A percentile compares a stretch with the other conserved stretches of the same genome.
Conservation (phyloP, 495 filamentous ascomycete genomes). For the Annulohypoxylon nitens region DNA sequence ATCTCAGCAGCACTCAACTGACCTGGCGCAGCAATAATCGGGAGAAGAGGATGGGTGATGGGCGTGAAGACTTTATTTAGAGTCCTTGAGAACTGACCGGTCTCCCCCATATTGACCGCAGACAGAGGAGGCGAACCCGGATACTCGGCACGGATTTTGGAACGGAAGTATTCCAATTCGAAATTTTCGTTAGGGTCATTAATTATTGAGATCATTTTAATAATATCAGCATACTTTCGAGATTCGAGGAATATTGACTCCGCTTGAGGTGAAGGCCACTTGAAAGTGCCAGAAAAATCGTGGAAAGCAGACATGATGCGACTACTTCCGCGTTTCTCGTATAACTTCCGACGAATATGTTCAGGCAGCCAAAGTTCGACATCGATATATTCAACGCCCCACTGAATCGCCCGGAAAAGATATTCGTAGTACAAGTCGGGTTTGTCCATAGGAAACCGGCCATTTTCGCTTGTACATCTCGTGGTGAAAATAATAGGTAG, state of each 20-base stretch:
- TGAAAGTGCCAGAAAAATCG: conserved; percentile 85
- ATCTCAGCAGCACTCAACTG: conserved; percentile 87
- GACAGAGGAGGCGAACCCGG: conserved; percentile 76
- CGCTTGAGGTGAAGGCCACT: conserved; percentile 79
- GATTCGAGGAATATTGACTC: conserved; percentile 76
- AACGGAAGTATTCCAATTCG: conserved; percentile 88
- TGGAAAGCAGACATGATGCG: conserved; percentile 89
- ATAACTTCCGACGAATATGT: conserved; percentile 73
- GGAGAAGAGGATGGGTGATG: conserved; percentile 85
- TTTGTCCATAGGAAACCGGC: conserved; percentile 84
- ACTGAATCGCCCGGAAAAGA: conserved; percentile 81
- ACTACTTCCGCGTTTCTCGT: conserved; percentile 77
- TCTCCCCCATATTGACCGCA: conserved; percentile 87
- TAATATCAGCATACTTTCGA: conserved; percentile 80
- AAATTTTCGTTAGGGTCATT: conserved; percentile 84
- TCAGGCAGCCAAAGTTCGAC: conserved; percentile 89
- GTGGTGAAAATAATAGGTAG: conserved; percentile 89
- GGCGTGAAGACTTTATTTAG: conserved; percentile 87
- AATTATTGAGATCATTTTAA: conserved; percentile 90
- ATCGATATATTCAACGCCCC: conserved; percentile 90
- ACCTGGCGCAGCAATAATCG: conserved; percentile 86
- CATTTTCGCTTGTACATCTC: conserved; percentile 82
- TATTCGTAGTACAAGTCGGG: conserved; percentile 80
- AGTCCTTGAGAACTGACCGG: conserved; percentile 82
- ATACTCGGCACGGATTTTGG: conserved; percentile 74